phyloP scores from a whole-genome alignment of 1,139 yeast genomes.

The Candida dubliniensis region DNA sequence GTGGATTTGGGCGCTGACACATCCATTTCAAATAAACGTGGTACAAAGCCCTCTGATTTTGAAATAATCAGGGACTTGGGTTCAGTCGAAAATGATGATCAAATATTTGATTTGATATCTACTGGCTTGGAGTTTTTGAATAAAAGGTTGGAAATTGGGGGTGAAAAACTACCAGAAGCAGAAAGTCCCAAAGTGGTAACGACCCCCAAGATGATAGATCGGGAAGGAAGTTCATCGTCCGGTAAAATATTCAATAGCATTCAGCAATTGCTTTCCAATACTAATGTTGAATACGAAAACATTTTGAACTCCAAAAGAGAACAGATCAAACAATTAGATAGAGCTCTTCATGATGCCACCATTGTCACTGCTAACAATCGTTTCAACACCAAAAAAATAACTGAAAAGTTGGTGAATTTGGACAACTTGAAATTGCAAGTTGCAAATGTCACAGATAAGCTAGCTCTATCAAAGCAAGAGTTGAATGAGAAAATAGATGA shows the following conservation, averaged over 20 bases:
- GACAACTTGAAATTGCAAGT: constrained; percentile 47
- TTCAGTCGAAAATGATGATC: constrained; percentile 26
- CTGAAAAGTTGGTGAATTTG: constrained; percentile 37
- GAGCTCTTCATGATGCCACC: constrained; percentile 43
- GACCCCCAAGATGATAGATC: constrained; percentile 11
- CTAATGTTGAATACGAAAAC: constrained; percentile 42
- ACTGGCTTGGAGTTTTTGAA: constrained; percentile 37
- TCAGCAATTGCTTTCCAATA: constrained; percentile 39
- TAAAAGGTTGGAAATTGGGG: constrained; percentile 29
- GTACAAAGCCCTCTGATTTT: constrained; percentile 82
- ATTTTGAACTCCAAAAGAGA: constrained; percentile 38
- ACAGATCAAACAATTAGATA: constrained; percentile 39
- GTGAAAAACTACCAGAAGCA: constrained; percentile 18
- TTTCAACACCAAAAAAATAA: constrained; percentile 37
- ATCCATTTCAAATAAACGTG: constrained; percentile 74
- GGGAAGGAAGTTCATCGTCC: constrained; percentile 20
- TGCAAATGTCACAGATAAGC: constrained; percentile 42
- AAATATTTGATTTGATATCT: constrained; percentile 34
- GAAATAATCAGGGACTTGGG: constrained; percentile 53
- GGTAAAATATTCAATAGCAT: constrained; percentile 41
- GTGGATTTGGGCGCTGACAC: constrained; percentile 87
- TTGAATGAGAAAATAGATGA: constrained; percentile 20
- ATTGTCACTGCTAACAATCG: constrained; percentile 48
- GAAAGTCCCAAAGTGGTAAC: constrained; percentile 23
- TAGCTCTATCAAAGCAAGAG: constrained; percentile 29